phyloP scores from a whole-genome alignment of 2,329 filamentous ascomycete species.

The Penicillium griseofulvum region DNA sequence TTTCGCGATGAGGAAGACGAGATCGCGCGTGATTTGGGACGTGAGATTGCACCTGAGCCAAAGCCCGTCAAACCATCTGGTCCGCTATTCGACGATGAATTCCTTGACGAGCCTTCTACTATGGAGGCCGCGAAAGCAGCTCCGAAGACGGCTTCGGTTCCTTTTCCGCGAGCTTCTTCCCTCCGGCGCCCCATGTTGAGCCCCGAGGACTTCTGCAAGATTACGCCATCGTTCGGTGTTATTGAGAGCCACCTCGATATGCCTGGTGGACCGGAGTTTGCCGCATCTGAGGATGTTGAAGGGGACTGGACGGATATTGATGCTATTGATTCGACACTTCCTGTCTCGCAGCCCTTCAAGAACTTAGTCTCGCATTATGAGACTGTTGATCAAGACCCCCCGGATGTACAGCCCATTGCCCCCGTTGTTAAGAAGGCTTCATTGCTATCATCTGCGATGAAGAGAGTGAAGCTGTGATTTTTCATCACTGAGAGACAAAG shows the following conservation, averaged over 20 bases:
- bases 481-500: not conserved
- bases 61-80: not conserved
- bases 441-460: not conserved
- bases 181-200: not conserved
- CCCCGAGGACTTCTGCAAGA: not conserved
- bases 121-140: not conserved
- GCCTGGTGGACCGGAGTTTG: not conserved
- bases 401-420: not conserved
- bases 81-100: slow-evolving; percentile 6
- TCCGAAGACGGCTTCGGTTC: not conserved
- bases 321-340: slow-evolving; percentile 4
- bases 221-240: not conserved
- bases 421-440: not conserved
- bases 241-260: not conserved
- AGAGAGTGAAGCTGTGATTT: not conserved
- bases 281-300: not conserved
- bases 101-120: not conserved
- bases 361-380: not conserved
- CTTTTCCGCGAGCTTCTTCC: slow-evolving; percentile 3
- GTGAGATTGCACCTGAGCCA: slow-evolving; percentile 3
- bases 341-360: slow-evolving; percentile 1
- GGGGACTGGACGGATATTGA: slow-evolving; percentile 6
- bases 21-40: slow-evolving; percentile 3
- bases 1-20: slow-evolving; percentile 8
- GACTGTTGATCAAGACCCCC: not conserved